Base-by-base conservation (phyloP, 1,284 basidiomycete species). In the Leccinum discolor region DNA sequence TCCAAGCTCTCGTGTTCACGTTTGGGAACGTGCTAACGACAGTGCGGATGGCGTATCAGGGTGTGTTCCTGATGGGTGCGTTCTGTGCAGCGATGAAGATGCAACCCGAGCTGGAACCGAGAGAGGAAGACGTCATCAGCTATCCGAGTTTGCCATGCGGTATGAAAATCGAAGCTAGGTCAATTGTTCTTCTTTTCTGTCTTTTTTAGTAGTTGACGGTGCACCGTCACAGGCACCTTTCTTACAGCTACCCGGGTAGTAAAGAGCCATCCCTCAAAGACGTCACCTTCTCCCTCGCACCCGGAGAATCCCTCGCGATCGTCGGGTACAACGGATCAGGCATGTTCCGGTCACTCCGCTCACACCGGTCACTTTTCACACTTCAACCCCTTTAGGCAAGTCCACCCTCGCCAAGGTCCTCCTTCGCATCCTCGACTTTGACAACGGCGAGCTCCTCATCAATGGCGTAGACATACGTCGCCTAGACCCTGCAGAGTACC, bases 251-350 rank as follows among this genome's bases (percentile, higher is more conserved):
- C 78, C 91, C 91, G 12, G 91, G 90, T 38, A 83, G 83, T 68
- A 80, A 77, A 59, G 84, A 87, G 63, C 86, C 90, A 35, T 87
- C 89, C 38, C 76, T 95, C 60, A 82, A 79, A 69, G 81, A 90
- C 73, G 83, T 95, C 70, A 90, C 81, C 72, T 86, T 95, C 70
- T 82, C 81, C 26, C 80, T 95, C 56, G 79, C 86, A 65, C 80
- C 91, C 11, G 93, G 93, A 12, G 90, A 93, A 78, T 88, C 84
- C 26, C 83, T 95, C 60, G 93, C 93, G 8, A 88, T 95, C 66
- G 93, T 95, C 29, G 93, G 93, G 12, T 88, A 87, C 74, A 92
- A 92, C 77, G 90, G 91, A 67, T 92, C 90, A 70, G 90, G 90
- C 86, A 76, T 74, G 83, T 77, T 66, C 63, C 73, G 61, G 21